phyloP scores from a whole-genome alignment of 1,139 yeast species.

The Saccharomycopsis crataegensis region DNA sequence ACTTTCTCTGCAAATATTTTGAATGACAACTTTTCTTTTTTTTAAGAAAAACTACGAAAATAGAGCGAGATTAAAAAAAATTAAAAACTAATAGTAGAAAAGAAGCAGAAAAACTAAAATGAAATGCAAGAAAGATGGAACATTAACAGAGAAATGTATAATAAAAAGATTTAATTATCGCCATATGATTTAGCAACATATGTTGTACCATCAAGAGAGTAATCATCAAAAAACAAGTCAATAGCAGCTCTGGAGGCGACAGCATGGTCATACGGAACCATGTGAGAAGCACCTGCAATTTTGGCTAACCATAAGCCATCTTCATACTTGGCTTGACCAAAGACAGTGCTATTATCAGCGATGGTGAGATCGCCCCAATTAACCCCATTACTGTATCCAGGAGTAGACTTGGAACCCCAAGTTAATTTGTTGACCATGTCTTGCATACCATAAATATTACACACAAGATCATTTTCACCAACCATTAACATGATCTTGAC shows the following conservation, averaged over 20 bases:
- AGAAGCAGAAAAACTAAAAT: too few relatives aligned
- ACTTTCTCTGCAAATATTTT: too few relatives aligned
- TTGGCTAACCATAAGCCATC: conserved; percentile 60
- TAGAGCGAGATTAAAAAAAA: too few relatives aligned
- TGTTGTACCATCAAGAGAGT: neutral
- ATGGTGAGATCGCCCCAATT: conserved; percentile 26
- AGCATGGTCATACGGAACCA: conserved; percentile 74
- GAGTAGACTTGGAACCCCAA: conserved; percentile 45
- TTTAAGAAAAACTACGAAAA: too few relatives aligned
- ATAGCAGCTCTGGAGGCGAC: conserved; percentile 46
- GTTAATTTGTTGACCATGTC: conserved; percentile 43
- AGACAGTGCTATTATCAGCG: conserved; percentile 34
- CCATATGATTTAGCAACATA: too few relatives aligned
- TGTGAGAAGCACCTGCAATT: conserved; percentile 61
- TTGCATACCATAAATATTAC: conserved; percentile 67
- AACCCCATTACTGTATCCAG: conserved; percentile 38
- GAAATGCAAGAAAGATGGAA: too few relatives aligned
- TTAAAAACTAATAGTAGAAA: too few relatives aligned
- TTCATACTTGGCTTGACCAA: conserved; percentile 27
- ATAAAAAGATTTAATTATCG: too few relatives aligned
- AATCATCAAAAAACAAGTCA: conserved; percentile 9
- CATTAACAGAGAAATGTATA: too few relatives aligned
- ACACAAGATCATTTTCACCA: conserved; percentile 70
- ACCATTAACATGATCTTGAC: conserved; percentile 56
- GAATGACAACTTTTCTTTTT: too few relatives aligned